These are phyloP conservation scores for Cetraspora pellucida DNA, from an alignment of 192 early-diverging fungal species.

Conservation along the genomic window DNA sequence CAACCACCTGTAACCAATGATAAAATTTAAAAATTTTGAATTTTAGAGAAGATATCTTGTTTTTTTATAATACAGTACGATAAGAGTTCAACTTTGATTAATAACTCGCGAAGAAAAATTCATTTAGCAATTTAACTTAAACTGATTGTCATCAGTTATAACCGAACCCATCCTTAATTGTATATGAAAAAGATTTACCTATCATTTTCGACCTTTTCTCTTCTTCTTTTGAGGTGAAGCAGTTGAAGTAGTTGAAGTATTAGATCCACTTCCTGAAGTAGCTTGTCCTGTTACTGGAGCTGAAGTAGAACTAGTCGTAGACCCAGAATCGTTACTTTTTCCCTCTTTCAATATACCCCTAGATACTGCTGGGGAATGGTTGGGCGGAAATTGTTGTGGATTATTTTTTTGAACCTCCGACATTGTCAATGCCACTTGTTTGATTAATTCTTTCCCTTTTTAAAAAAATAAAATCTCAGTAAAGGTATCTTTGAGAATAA, in stretches of 20 bases:
- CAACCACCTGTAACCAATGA: too few species aligned
- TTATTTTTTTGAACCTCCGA: conserved; percentile 24
- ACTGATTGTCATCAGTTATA: too few species aligned
- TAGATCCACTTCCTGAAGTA: not conserved
- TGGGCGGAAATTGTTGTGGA: conserved; percentile 31
- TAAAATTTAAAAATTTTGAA: too few species aligned
- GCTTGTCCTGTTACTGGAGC: not conserved
- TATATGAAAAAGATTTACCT: not conserved
- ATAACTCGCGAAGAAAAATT: too few species aligned
- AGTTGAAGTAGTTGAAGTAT: not conserved
- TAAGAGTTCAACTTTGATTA: too few species aligned
- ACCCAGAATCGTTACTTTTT: not conserved
- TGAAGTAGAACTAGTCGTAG: not conserved
- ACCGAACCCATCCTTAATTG: not conserved
- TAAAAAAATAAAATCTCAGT: not conserved
- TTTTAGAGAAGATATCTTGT: too few species aligned
- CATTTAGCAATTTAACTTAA: too few species aligned
- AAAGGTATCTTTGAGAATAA: not conserved
- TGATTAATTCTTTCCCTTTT: conserved; percentile 30
- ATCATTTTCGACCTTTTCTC: conserved; percentile 29
- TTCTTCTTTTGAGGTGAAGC: conserved; percentile 21
- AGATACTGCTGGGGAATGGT: conserved; percentile 24
- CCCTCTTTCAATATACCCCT: conserved; percentile 15
- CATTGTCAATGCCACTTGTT: conserved; percentile 12
- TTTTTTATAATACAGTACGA: too few species aligned